phyloP scores from a whole-genome alignment of 768 basidiomycete genomes.

The Artomyces pyxidatus region DNA sequence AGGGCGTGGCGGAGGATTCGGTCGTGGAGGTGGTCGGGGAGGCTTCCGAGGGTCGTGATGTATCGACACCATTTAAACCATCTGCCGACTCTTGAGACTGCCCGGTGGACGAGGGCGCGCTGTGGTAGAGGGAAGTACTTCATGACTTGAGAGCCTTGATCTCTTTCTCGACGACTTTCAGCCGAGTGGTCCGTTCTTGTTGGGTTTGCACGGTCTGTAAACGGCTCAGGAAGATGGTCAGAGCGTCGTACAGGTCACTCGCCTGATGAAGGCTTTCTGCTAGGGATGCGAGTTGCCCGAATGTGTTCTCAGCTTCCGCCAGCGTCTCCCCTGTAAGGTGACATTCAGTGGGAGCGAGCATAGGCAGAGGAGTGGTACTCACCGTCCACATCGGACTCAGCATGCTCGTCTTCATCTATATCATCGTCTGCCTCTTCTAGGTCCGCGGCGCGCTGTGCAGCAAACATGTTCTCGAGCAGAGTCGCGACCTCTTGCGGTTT shows the following conservation, averaged over 20 bases:
- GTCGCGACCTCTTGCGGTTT: conserved; percentile 47
- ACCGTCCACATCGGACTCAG: conserved; percentile 17
- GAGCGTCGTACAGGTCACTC: conserved; percentile 10
- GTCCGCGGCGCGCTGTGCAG: conserved; percentile 25
- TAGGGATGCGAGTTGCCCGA: conserved; percentile 31
- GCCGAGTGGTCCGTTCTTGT: conserved; percentile 39
- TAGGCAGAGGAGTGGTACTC: conserved; percentile 3
- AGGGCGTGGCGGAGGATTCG: conserved; percentile 31
- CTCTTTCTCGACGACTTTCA: conserved; percentile 23
- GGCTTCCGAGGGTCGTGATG: conserved; percentile 44
- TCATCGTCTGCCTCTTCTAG: conserved; percentile 18
- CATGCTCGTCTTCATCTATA: conserved; percentile 12
- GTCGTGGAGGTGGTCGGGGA: conserved; percentile 31
- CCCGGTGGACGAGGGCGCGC: too few species aligned
- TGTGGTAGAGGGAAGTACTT: conserved; percentile 6
- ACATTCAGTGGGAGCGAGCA: neutral
- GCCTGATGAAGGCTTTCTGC: conserved; percentile 48
- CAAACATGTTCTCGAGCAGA: conserved; percentile 31
- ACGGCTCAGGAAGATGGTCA: neutral
- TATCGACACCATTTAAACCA: too few species aligned
- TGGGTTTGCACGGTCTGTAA: conserved; percentile 42
- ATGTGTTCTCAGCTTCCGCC: conserved; percentile 18
- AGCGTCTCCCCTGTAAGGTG: conserved; percentile 18
- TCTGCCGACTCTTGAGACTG: too few species aligned
- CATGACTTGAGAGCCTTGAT: conserved; percentile 8